Conservation (phyloP, 345 rosid species). For the Mercurialis annua region DNA sequence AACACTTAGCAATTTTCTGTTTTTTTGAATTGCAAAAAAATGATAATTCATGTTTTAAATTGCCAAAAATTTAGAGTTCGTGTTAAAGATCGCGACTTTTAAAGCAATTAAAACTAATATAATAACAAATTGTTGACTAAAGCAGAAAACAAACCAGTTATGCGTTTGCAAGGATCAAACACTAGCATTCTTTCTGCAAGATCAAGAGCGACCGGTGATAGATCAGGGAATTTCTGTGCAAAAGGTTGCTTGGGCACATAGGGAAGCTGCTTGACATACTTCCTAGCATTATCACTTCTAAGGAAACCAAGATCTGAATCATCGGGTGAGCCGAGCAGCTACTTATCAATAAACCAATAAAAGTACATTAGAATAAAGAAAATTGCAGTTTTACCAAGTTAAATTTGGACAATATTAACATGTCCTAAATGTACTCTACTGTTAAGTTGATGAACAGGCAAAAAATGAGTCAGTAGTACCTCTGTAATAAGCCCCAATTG, state of each 20-base stretch:
- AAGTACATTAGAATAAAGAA: background rate
- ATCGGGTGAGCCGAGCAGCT: constrained; percentile 83
- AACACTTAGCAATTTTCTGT: no score
- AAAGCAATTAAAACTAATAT: no score
- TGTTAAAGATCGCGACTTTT: no score
- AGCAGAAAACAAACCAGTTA: constrained; percentile 45
- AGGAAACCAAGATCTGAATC: constrained; percentile 84
- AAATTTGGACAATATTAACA: background rate
- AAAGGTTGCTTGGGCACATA: constrained; percentile 64
- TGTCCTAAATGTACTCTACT: background rate
- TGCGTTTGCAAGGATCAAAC: constrained; percentile 81
- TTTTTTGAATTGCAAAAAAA: no score
- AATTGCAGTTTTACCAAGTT: background rate
- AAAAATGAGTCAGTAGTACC: constrained; percentile 40
- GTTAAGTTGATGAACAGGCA: constrained; percentile 1
- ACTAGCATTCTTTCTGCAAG: constrained; percentile 85
- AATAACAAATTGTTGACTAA: background rate
- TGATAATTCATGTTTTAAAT: no score
- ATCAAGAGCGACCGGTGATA: constrained; percentile 66
- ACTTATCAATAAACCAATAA: constrained; percentile 8
- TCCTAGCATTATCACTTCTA: constrained; percentile 76
- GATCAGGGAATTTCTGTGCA: constrained; percentile 52
- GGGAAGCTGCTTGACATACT: constrained; percentile 78
- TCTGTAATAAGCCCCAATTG: constrained; percentile 74
- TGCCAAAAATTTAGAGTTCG: no score